Conservation (phyloP, 1,139 yeast species). For the Insectozyma bohioensis region DNA sequence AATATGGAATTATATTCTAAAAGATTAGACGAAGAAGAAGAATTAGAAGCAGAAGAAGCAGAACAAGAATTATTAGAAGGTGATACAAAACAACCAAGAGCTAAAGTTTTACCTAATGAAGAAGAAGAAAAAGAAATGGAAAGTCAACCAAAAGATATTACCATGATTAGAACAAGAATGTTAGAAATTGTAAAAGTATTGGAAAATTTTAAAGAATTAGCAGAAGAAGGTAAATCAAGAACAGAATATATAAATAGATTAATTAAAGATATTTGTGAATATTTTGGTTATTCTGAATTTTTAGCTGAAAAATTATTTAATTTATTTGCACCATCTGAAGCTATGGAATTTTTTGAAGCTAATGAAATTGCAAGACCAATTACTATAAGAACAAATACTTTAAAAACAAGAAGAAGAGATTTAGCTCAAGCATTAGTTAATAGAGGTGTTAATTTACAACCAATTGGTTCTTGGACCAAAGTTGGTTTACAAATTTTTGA, state of each 20-base stretch:
- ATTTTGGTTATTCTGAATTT: slow-evolving; percentile 95
- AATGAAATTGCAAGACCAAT: slow-evolving; percentile 96
- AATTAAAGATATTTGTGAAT: slow-evolving; percentile 81
- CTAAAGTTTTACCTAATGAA: slow-evolving; percentile 59
- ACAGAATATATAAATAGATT: slow-evolving; percentile 77
- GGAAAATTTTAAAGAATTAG: slow-evolving; percentile 81
- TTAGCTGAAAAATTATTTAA: slow-evolving; percentile 92
- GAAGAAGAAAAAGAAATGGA: slow-evolving; percentile 55
- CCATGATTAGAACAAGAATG: slow-evolving; percentile 87
- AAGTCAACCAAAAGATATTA: slow-evolving; percentile 65
- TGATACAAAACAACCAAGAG: slow-evolving; percentile 65
- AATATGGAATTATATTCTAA: slow-evolving; percentile 82
- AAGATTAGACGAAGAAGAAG: slow-evolving; percentile 70
- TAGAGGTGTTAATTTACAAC: slow-evolving; percentile 96
- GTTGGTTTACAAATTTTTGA: slow-evolving; percentile 97
- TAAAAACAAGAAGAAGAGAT: slow-evolving; percentile 92
- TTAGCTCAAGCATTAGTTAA: slow-evolving; percentile 92
- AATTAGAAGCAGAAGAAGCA: slow-evolving; percentile 73
- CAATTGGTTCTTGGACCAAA: slow-evolving; percentile 97
- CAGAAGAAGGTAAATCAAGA: slow-evolving; percentile 86
- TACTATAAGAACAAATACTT: slow-evolving; percentile 93
- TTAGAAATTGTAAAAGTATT: slow-evolving; percentile 94
- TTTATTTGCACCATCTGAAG: slow-evolving; percentile 91
- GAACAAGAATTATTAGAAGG: slow-evolving; percentile 69
- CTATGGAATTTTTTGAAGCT: slow-evolving; percentile 97